Percentiles rank a stretch among this genome's conserved stretches.
Evolutionary conservation across 441 rosid genomes (phyloP).

Genomic region (Jatropha multifida): DNA sequence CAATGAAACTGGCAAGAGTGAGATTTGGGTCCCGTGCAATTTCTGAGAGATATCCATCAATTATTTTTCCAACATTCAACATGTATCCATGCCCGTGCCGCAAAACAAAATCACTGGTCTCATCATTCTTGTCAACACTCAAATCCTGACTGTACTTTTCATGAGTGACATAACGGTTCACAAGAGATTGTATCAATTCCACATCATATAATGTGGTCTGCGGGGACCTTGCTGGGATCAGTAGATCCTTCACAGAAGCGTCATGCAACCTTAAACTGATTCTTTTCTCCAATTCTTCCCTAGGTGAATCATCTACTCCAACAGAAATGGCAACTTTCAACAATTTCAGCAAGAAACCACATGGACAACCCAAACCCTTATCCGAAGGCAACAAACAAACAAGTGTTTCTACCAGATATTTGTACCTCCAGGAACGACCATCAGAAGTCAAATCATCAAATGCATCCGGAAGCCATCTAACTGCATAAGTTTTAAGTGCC

Average conservation of each 20-base stretch:
- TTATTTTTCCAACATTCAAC: constrained; percentile 61
- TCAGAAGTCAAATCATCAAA: constrained; percentile 55
- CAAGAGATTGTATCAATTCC: constrained; percentile 61
- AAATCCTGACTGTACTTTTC: constrained; percentile 41
- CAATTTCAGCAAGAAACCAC: constrained; percentile 80
- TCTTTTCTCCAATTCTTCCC: constrained; percentile 57
- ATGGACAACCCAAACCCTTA: constrained; percentile 56
- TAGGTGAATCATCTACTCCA: constrained; percentile 49
- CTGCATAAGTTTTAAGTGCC: constrained; percentile 72
- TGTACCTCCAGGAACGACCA: constrained; percentile 45
- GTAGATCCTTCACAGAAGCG: constrained; percentile 69
- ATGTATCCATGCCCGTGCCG: constrained; percentile 51
- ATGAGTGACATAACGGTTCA: constrained; percentile 43
- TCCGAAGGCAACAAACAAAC: constrained; percentile 67
- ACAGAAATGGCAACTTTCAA: constrained; percentile 67
- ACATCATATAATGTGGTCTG: constrained; percentile 58
- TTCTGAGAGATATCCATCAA: constrained; percentile 71
- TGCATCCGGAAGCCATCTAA: constrained; percentile 84
- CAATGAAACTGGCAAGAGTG: constrained; percentile 47
- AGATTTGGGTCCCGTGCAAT: constrained; percentile 54
- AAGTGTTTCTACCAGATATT: constrained; percentile 67
- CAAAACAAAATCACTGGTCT: constrained; percentile 42
- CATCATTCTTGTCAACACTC: constrained; percentile 40
- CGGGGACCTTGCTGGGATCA: constrained; percentile 53
- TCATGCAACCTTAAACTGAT: constrained; percentile 69